phyloP scores from a whole-genome alignment of 2,329 filamentous ascomycete species.

The Cordyceps militaris region DNA sequence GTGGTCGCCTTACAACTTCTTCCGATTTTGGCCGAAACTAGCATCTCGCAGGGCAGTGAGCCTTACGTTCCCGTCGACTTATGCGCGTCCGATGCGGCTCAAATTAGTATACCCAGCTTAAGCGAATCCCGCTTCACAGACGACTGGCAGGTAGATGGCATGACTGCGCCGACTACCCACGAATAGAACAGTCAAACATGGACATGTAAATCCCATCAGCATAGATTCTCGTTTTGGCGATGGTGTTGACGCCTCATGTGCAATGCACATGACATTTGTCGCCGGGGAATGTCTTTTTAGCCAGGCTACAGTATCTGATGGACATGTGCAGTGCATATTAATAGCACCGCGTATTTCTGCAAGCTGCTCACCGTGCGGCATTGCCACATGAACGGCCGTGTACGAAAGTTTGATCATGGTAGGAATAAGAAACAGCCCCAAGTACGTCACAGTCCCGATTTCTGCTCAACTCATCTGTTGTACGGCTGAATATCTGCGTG shows the following conservation, averaged over 20 bases:
- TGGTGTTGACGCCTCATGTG: not conserved
- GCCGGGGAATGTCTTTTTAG: not conserved
- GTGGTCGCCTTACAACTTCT: not conserved
- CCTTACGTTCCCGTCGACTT: not conserved
- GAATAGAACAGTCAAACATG: not conserved
- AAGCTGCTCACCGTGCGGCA: not conserved
- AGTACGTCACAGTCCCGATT: not conserved
- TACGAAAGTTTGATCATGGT: not conserved
- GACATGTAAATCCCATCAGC: not conserved
- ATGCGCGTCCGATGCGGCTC: too few species aligned
- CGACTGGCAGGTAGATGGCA: too few species aligned
- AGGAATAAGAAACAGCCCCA: not conserved
- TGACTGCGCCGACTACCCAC: too few species aligned
- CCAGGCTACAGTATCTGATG: not conserved
- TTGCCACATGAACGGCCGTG: not conserved
- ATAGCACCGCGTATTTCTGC: not conserved
- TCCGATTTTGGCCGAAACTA: conserved; percentile 5
- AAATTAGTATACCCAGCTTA: too few species aligned
- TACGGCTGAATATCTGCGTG: not conserved
- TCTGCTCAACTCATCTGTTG: not conserved
- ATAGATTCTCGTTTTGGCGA: not conserved
- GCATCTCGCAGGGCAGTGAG: not conserved
- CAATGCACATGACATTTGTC: not conserved
- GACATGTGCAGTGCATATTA: not conserved
- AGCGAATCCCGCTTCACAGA: too few species aligned